Percentiles rank a stretch among this genome's conserved stretches.
Evolutionary conservation across 805 yeast species (phyloP).

Genomic region (Metschnikowia hibisci): DNA sequence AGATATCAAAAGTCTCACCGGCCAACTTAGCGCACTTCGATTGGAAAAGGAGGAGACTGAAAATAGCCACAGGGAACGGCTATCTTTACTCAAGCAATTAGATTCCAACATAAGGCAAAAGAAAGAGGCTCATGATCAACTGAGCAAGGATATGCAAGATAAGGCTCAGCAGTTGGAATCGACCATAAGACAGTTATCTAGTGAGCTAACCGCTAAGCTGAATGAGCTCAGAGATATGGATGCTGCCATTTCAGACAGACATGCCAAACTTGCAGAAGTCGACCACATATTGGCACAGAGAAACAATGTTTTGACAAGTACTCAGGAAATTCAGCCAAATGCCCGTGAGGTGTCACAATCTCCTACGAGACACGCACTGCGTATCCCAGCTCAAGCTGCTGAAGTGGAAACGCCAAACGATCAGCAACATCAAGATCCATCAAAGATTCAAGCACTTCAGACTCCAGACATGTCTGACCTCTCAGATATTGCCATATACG

Average conservation of each 20-base stretch:
- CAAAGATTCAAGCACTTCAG: constrained; percentile 7
- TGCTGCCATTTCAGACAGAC: constrained; percentile 7
- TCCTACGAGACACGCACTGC: neutral
- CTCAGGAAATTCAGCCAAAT: neutral
- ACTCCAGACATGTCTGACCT: constrained; percentile 32
- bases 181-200: constrained; percentile 12
- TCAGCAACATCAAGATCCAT: neutral
- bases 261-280: constrained; percentile 2
- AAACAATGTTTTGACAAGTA: neutral
- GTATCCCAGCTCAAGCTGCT: neutral
- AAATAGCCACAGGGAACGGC: constrained; percentile 19
- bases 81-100: constrained; percentile 21
- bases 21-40: constrained; percentile 18
- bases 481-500: constrained; percentile 36
- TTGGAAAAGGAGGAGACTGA: constrained; percentile 19
- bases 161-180: constrained; percentile 11
- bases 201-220: constrained; percentile 7
- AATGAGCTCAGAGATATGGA: constrained; percentile 12
- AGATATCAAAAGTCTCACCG: constrained; percentile 21
- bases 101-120: constrained; percentile 22
- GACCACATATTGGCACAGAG: constrained; percentile 5
- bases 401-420: neutral
- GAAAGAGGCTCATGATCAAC: constrained; percentile 12
- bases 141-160: constrained; percentile 2
- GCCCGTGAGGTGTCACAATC: neutral